Base-by-base conservation (phyloP, 495 filamentous ascomycete species). In the Neurospora hispaniola region DNA sequence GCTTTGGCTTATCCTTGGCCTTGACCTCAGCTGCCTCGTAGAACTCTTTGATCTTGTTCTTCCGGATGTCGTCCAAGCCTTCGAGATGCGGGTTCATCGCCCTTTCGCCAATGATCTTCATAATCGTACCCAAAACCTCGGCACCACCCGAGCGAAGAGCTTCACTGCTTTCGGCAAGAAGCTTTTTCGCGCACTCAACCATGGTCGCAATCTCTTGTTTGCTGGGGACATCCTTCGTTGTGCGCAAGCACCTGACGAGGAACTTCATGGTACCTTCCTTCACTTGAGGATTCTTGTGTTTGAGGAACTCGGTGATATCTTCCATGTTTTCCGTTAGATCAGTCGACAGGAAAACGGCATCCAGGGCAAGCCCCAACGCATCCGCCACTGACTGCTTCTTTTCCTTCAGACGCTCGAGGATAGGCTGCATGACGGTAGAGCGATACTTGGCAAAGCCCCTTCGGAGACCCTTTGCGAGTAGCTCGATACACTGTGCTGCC, bases 41-140 rank as follows among this genome's bases (percentile, higher is more conserved):
- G 81, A 90, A 98, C 79, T 98, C 96, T 82, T 97, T 98, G 79
- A 98, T 92, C 82, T 98, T 99, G 31, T 88, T 91, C 83, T 97
- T 98, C 71, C 94, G 88, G 72, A 98, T 97, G 35, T 99, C 96
- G 78, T 99, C 96, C 18, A 99, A 83, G 1, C 93, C 94, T 74
- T 98, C 94, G n/a, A 99, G 83, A 79, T 96, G 93, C 8, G 93
- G 92, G 59, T 91, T 92, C 96, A 98, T 99, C n/a, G 91, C 91
- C 48, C 96, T 88, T 78, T 99, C 96, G 59, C 96, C 95, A 85
- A 98, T 91, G 69, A 99, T 98, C 86, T 98, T 98, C 96, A 98
- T 98, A 75, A 99, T 80, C 1, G 94, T 97, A 74, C 96, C 96
- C 20, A 99, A 84, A 42, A 94, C 89, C 78, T 99, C 96, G 14